These are phyloP conservation scores for Nemania abortiva DNA, from an alignment of 2,329 filamentous ascomycete genomes.

Conservation along the genomic window DNA sequence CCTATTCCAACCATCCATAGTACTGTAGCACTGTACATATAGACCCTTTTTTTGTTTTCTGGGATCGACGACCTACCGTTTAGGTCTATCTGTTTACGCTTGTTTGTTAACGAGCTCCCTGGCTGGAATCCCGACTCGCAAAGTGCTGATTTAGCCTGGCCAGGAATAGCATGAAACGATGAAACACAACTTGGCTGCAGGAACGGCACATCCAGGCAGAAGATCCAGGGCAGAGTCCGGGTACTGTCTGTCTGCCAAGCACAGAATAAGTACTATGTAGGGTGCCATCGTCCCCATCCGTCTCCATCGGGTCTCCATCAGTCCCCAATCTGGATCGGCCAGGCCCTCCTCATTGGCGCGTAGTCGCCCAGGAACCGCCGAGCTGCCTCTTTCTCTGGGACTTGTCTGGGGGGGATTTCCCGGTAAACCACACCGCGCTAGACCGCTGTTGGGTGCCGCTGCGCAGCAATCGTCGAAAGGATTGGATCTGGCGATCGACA, in stretches of 20 bases:
- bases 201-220: conserved; percentile 1
- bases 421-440: not conserved
- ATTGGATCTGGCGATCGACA: conserved; percentile 24
- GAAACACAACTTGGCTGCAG: conserved; percentile 23
- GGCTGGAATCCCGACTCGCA: conserved; percentile 8
- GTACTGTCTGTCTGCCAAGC: no score
- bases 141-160: conserved; percentile 30
- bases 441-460: no score
- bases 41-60: not conserved
- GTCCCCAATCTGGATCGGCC: conserved; percentile 4
- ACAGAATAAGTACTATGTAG: no score
- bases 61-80: conserved; percentile 32
- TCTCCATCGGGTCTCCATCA: not conserved
- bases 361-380: conserved; percentile 35
- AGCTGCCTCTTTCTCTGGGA: conserved; percentile 38
- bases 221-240: not conserved
- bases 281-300: not conserved
- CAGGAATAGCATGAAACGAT: conserved; percentile 39
- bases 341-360: conserved; percentile 27
- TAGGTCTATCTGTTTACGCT: conserved; percentile 13
- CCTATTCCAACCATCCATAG: no score
- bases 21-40: no score
- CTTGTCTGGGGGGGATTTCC: conserved; percentile 16
- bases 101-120: conserved; percentile 11
- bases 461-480: conserved; percentile 2